Evolutionary conservation across 2,329 filamentous ascomycete genomes (phyloP), one percentile per base, ranked within the genome.

Genomic region (Lachnellula cervina): DNA sequence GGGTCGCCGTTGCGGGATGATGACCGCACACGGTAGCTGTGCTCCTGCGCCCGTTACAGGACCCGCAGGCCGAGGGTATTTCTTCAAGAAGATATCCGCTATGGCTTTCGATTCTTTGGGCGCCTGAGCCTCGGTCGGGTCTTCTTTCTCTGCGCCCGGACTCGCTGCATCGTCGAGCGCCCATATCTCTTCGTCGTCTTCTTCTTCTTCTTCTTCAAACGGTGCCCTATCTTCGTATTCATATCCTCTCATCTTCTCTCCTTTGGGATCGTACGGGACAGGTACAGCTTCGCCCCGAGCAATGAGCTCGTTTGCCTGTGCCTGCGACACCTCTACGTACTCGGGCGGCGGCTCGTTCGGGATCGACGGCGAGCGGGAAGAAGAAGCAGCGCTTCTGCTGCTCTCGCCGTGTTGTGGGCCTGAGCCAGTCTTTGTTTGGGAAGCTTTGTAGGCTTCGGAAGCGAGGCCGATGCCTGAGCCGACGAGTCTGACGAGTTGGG

Each of bases 1-100:
- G 0, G 80, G 79, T 11, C 80, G 73, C 2, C 79, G 69, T 55
- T 82, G 80, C 0, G 78, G 77, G 3, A 82, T 65, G 21, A 82
- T 74, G 21, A 82, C 76, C 0, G 78, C 77, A 49, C 71, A 70
- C n/a, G 72, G 68, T 2, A 77, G 63, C 25, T 48, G 58, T 17
- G 2, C 23, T 5, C 23, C 21, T 9, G 38, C 21, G 4, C 4
- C 25, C 6, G 25, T 7, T 6, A 25, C 25, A 5, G 25, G 25
- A 7, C 25, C 7, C 25, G 25, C 25, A 7, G 25, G 25, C 5
- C 25, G 25, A 7, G 63, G 65, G 52, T 63, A 58, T 16, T 45
- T 57, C 7, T 49, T 17, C 25, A 65, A 42, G 35, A 67, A 65
- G 2, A 21, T 46, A 59, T 62, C 58, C 32, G 52, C 55, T 5